phyloP scores from a whole-genome alignment of 805 yeast genomes.

The Saturnispora halmiae region DNA sequence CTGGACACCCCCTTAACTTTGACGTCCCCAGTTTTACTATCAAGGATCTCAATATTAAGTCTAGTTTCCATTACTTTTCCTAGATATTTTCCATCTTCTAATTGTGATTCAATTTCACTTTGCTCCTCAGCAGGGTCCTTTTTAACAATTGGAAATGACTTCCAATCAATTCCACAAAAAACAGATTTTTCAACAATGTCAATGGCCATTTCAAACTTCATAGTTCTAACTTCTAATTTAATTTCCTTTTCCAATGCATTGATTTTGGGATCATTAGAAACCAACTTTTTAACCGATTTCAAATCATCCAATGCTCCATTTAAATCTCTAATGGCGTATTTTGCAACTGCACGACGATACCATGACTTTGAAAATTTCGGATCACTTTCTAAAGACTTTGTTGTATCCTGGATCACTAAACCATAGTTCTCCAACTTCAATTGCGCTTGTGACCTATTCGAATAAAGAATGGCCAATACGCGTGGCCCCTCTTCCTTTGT shows the following conservation, averaged over 20 bases:
- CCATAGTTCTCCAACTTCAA: conserved; percentile 84
- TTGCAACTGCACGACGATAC: conserved; percentile 79
- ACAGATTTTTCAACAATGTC: conserved; percentile 55
- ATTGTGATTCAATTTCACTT: conserved; percentile 24
- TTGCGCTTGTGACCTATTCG: conserved; percentile 87
- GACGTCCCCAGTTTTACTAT: conserved; percentile 22
- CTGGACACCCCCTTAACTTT: conserved; percentile 34
- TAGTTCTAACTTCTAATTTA: conserved; percentile 53
- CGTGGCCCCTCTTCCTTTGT: not conserved
- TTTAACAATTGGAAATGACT: conserved; percentile 41
- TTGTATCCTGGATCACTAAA: conserved; percentile 70
- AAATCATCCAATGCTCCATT: conserved; percentile 67
- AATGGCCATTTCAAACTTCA: conserved; percentile 82
- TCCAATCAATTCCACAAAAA: conserved; percentile 39
- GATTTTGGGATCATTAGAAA: conserved; percentile 67
- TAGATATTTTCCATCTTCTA: conserved; percentile 30
- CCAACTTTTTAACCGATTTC: conserved; percentile 46
- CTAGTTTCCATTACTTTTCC: conserved; percentile 42
- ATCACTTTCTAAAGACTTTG: conserved; percentile 59
- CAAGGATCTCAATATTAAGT: conserved; percentile 34
- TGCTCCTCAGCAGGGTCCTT: conserved; percentile 39
- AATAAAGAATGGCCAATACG: conserved; percentile 48
- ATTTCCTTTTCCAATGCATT: conserved; percentile 53
- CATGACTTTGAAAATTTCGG: conserved; percentile 66
- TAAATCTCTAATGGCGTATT: conserved; percentile 66